Evolutionary conservation across 257 asterid species (phyloP).

Genomic region (Striga asiatica): DNA sequence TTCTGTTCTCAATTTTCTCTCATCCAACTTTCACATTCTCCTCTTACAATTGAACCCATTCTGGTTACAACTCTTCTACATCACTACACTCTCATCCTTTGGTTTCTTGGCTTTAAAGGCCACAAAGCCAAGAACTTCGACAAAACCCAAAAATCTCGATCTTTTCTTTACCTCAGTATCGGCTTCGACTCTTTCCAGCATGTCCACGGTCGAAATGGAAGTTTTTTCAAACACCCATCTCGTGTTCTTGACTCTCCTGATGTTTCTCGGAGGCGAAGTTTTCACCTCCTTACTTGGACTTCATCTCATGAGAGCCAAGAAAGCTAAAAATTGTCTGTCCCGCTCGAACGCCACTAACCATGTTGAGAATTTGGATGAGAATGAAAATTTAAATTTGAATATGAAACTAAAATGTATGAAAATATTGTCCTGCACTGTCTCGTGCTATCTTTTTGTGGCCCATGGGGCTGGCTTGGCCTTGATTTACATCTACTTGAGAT

Average conservation of each 20-base stretch:
- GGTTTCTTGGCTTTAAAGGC: constrained; percentile 19
- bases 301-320: background rate
- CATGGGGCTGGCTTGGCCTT: constrained; percentile 21
- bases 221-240: background rate
- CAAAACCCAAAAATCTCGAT: background rate
- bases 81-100: constrained; percentile 19
- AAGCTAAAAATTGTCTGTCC: background rate
- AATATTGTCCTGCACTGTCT: constrained; percentile 15
- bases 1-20: too few relatives aligned
- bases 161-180: background rate
- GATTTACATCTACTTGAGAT: constrained; percentile 18
- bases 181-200: background rate
- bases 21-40: background rate
- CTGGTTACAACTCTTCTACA: constrained; percentile 24
- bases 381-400: background rate
- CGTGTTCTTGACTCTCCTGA: background rate
- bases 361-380: background rate
- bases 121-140: background rate
- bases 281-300: background rate
- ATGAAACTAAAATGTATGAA: constrained; percentile 2
- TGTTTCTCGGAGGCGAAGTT: background rate
- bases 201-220: constrained; percentile 1
- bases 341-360: background rate
- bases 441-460: constrained; percentile 20
- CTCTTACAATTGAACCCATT: constrained; percentile 19